Percentiles rank a stretch among this genome's conserved stretches.
Evolutionary conservation across 345 rosid species (phyloP).

Genomic region (Sonneratia caseolaris): DNA sequence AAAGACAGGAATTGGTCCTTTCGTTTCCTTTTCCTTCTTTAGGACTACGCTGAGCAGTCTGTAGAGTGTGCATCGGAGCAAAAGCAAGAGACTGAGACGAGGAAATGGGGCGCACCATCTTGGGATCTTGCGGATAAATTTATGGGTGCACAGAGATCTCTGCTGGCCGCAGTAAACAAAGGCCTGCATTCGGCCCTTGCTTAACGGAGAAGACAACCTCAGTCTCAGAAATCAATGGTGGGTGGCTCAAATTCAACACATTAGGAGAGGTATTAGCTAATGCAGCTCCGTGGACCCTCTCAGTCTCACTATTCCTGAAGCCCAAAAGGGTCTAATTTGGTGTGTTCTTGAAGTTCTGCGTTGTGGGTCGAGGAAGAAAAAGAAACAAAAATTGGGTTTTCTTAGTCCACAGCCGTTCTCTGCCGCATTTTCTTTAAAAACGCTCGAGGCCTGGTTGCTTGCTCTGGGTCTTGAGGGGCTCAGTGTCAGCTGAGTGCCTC

Average conservation of each 20-base stretch:
- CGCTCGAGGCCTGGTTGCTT: background rate
- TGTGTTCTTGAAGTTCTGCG: background rate
- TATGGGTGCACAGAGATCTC: slow-evolving; percentile 3
- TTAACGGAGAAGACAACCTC: slow-evolving; percentile 5
- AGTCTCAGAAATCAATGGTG: background rate
- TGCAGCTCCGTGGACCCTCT: background rate
- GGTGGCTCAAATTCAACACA: background rate
- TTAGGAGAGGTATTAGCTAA: background rate
- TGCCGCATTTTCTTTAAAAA: background rate
- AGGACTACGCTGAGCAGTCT: background rate
- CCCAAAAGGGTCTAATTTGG: background rate
- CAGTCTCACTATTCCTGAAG: background rate
- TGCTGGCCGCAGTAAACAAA: background rate
- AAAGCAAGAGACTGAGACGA: background rate
- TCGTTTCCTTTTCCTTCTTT: background rate
- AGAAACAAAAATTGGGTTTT: background rate
- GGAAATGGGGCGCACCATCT: background rate
- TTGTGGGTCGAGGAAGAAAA: background rate
- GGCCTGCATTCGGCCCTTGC: background rate
- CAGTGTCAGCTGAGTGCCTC: background rate
- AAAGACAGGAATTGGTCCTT: background rate
- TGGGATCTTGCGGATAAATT: background rate
- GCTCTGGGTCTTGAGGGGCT: background rate
- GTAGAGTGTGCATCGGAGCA: background rate
- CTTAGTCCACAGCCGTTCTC: background rate